Percentiles rank a stretch among this genome's conserved stretches.
Evolutionary conservation across 345 rosid species (phyloP).

Genomic region (Brassica incana): DNA sequence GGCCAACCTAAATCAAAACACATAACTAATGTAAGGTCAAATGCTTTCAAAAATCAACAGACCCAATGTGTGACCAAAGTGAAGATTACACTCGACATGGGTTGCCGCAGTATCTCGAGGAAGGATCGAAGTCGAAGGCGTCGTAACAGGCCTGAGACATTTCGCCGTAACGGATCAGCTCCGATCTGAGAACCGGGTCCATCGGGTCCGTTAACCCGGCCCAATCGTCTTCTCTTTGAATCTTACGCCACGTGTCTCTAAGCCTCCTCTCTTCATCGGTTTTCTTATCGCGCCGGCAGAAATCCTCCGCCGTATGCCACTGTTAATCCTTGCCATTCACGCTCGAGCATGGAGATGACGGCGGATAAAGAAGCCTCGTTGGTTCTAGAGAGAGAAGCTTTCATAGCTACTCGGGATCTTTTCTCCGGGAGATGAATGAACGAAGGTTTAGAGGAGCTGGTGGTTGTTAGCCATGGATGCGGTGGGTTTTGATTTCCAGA

Average conservation of each 20-base stretch:
- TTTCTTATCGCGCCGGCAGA: slow-evolving; percentile 27
- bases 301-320: slow-evolving; percentile 35
- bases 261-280: slow-evolving; percentile 25
- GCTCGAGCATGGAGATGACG: slow-evolving; percentile 37
- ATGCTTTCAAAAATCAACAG: background rate
- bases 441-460: slow-evolving; percentile 13
- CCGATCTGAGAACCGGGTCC: too few relatives aligned
- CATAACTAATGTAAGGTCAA: background rate
- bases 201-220: too few relatives aligned
- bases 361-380: slow-evolving; percentile 46
- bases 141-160: too few relatives aligned
- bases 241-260: too few relatives aligned
- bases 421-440: slow-evolving; percentile 8
- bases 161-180: too few relatives aligned
- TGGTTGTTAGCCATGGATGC: background rate
- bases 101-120: too few relatives aligned
- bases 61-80: background rate
- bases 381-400: slow-evolving; percentile 38
- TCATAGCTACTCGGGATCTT: slow-evolving; percentile 4
- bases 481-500: too few relatives aligned
- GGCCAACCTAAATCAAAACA: background rate
- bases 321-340: slow-evolving; percentile 23
- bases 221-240: too few relatives aligned
- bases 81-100: too few relatives aligned
- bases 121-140: too few relatives aligned